Percentiles rank a stretch among this genome's conserved stretches.
Conservation (phyloP, 257 asterid species). For the Penstemon newberryi region DNA sequence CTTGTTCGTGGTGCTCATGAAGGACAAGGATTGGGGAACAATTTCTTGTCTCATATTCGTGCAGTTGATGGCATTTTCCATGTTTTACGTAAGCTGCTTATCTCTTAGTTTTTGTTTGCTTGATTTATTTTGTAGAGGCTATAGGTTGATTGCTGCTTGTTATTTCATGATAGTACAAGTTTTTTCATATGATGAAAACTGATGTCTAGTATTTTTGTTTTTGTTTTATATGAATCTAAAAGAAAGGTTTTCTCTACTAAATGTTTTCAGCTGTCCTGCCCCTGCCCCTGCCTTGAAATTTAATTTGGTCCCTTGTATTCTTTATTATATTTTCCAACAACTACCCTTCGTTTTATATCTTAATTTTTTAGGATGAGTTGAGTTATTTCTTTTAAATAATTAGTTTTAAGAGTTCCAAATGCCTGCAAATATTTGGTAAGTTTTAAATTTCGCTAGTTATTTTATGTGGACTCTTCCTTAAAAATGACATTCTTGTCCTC, state of each 20-base stretch:
- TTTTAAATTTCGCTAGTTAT: no score
- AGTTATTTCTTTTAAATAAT: no score
- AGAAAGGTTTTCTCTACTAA: background rate
- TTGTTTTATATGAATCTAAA: background rate
- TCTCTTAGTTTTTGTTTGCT: slow-evolving; percentile 8
- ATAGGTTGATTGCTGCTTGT: slow-evolving; percentile 10
- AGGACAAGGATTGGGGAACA: slow-evolving; percentile 98
- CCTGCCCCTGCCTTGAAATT: background rate
- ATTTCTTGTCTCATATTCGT: slow-evolving; percentile 92
- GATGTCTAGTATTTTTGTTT: background rate
- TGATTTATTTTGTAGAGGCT: background rate
- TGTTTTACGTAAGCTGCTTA: slow-evolving; percentile 70
- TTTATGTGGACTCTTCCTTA: no score
- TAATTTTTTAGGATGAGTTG: no score
- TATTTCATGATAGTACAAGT: slow-evolving; percentile 2
- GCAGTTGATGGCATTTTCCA: slow-evolving; percentile 99
- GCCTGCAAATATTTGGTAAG: no score
- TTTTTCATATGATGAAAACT: background rate
- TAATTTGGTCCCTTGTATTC: slow-evolving; percentile 9
- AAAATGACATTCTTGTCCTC: background rate
- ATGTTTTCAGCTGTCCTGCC: background rate
- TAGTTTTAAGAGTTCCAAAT: no score
- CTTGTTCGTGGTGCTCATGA: slow-evolving; percentile 97
- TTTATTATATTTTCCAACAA: no score
- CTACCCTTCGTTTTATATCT: no score